phyloP scores from a whole-genome alignment of 2,329 filamentous ascomycete species.

The Fusarium citri region DNA sequence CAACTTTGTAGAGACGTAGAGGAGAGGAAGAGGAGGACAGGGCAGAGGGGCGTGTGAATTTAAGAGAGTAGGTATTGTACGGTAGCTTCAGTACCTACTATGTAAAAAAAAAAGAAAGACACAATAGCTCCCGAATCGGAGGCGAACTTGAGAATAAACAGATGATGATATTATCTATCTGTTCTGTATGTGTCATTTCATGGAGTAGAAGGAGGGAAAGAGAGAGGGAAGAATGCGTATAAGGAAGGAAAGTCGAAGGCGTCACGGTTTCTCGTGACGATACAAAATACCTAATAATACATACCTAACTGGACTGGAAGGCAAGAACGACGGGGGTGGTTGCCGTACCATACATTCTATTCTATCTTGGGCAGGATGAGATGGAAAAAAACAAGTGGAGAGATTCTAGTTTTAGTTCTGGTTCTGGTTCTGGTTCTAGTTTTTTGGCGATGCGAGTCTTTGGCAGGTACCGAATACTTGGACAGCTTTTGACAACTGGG shows the following conservation, averaged over 20 bases:
- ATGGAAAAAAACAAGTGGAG: background rate
- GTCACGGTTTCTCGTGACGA: constrained; percentile 26
- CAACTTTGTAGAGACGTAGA: constrained; percentile 8
- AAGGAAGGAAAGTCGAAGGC: constrained; percentile 25
- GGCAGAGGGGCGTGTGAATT: background rate
- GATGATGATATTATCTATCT: background rate
- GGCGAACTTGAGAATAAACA: background rate
- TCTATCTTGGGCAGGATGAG: background rate
- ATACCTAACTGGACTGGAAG: background rate
- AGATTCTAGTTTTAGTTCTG: background rate
- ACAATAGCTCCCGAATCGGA: constrained; percentile 29
- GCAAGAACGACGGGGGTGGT: constrained; percentile 3
- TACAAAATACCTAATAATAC: constrained; percentile 2
- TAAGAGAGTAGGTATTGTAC: background rate
- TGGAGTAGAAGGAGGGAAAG: background rate
- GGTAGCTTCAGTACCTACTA: background rate
- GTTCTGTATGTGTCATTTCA: background rate
- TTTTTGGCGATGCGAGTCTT: background rate
- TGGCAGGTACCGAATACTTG: constrained; percentile 29
- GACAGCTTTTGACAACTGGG: constrained; percentile 9
- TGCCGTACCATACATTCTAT: background rate
- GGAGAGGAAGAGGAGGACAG: background rate
- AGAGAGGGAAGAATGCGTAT: background rate
- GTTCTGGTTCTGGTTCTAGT: background rate
- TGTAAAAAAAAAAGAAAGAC: background rate